Evolutionary conservation across 2,329 filamentous ascomycete species (phyloP), one percentile per base, ranked within the genome.

Genomic region (Clarireedia homoeocarpa): DNA sequence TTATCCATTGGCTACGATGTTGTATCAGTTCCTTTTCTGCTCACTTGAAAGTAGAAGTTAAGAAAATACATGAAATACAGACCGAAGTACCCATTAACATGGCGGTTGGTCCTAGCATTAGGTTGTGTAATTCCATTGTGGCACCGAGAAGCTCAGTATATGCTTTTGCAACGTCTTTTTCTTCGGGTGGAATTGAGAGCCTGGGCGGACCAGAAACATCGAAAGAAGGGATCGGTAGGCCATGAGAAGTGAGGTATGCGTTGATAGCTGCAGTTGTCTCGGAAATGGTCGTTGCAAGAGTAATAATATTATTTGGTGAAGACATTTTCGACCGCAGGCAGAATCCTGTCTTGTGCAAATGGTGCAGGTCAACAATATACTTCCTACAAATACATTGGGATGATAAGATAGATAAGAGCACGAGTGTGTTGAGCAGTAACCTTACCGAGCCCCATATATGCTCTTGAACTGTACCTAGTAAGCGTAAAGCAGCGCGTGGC

Each of bases 71-170:
- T 24, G 17, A 36, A 34, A 4, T 34, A 52, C 39, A n/a, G n/a
- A 52, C 50, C 39, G 50, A 52, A 12, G 14, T 34, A 12, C 39
- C 7, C 50, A 52, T 52, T 14, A 52, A 24, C n/a, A 45, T 23
- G 3, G 50, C 50, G n/a, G 39, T 52, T 12, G 50, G 50, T 34
- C 50, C 50, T 14, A 52, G 17, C 39, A 52, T 46, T 6, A 52
- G 50, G 6, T 52, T 27, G 27, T 52, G 50, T 6, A 52, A 26
- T 12, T 52, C 50, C 39, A 46, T 46, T 26, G 50, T 52, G 30
- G 50, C 50, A 4, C 40, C 24, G 1, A 52, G 27, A n/a, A 52
- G 26, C 12, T 52, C 39, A 14, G 50, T 26, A 36, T 52, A 34
- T 14, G 39, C 50, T n/a, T n/a, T 24, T 20, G 39, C 4, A n/a